phyloP scores from a whole-genome alignment of 2,329 filamentous ascomycete genomes.

The Lizonia empirigonia region DNA sequence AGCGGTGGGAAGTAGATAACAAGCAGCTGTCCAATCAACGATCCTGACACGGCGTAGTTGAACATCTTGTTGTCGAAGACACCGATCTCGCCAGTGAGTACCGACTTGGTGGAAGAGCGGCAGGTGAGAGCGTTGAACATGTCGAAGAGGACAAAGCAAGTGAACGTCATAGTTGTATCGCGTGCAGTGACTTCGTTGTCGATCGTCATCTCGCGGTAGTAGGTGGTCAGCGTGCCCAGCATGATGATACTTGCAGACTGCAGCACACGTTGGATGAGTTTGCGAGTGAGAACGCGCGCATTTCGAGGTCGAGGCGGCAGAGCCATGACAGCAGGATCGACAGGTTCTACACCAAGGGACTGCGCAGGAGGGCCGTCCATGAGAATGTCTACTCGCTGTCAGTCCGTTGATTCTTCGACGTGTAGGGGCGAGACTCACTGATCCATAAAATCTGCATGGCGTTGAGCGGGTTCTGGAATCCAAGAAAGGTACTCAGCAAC shows the following conservation, averaged over 20 bases:
- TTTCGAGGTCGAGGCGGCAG: constrained; percentile 84
- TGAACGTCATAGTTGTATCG: constrained; percentile 99
- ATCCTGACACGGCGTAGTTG: constrained; percentile 91
- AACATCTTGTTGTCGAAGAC: constrained; percentile 90
- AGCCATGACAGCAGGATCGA: constrained; percentile 92
- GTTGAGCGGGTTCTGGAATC: constrained; percentile 94
- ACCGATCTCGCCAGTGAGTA: constrained; percentile 82
- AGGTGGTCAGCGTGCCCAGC: constrained; percentile 87
- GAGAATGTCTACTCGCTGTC: constrained; percentile 75
- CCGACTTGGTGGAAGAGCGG: constrained; percentile 86
- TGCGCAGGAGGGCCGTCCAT: constrained; percentile 99
- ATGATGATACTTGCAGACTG: constrained; percentile 90
- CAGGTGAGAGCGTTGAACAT: constrained; percentile 99
- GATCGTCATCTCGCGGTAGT: constrained; percentile 85
- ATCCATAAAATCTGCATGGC: constrained; percentile 99
- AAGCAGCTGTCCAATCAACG: constrained; percentile 80
- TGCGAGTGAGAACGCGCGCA: constrained; percentile 87
- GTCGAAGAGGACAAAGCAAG: constrained; percentile 97
- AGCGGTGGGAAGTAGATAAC: constrained; percentile 96
- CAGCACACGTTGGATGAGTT: constrained; percentile 81
- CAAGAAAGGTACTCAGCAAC: constrained; percentile 87
- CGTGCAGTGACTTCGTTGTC: constrained; percentile 85
- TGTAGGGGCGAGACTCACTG: constrained; percentile 65
- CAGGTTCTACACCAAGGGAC: constrained; percentile 92
- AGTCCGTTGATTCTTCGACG: not conserved